phyloP scores from a whole-genome alignment of 2,329 filamentous ascomycete genomes.

The Pseudopithomyces chartarum region DNA sequence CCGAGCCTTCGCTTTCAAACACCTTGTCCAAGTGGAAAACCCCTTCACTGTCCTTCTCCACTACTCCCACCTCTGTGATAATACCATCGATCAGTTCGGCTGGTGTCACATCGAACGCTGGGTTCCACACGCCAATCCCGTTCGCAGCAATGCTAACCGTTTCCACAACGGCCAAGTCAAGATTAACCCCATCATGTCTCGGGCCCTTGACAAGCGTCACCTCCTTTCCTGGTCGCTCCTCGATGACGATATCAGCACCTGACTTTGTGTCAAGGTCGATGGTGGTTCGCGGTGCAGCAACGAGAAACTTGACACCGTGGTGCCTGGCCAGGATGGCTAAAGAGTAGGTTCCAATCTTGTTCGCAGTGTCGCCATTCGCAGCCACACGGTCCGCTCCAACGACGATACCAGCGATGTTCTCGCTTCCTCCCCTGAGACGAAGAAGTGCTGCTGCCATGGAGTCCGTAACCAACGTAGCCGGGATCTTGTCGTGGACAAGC shows the following conservation, averaged over 20 bases:
- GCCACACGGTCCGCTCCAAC: conserved; percentile 95
- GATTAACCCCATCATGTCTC: conserved; percentile 64
- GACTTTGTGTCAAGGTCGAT: conserved; percentile 83
- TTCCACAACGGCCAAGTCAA: conserved; percentile 68
- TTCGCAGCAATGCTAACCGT: conserved; percentile 78
- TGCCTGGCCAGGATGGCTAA: conserved; percentile 87
- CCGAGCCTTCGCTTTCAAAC: conserved; percentile 39
- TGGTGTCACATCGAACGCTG: conserved; percentile 94
- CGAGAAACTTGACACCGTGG: conserved; percentile 91
- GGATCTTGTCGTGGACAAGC: conserved; percentile 90
- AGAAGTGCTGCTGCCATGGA: conserved; percentile 95
- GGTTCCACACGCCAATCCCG: conserved; percentile 90
- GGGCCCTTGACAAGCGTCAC: conserved; percentile 85
- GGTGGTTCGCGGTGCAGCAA: conserved; percentile 91
- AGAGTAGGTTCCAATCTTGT: conserved; percentile 96
- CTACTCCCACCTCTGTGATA: conserved; percentile 87
- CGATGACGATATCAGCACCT: conserved; percentile 83
- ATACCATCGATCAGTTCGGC: conserved; percentile 88
- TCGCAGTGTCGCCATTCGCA: conserved; percentile 95
- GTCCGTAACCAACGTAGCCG: conserved; percentile 89
- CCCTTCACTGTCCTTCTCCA: conserved; percentile 75
- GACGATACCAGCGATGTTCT: conserved; percentile 82
- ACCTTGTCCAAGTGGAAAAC: conserved; percentile 64
- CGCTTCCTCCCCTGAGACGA: conserved; percentile 60
- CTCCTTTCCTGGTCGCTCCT: conserved; percentile 81